phyloP scores from a whole-genome alignment of 2,329 filamentous ascomycete genomes.

The Akanthomyces muscarius region DNA sequence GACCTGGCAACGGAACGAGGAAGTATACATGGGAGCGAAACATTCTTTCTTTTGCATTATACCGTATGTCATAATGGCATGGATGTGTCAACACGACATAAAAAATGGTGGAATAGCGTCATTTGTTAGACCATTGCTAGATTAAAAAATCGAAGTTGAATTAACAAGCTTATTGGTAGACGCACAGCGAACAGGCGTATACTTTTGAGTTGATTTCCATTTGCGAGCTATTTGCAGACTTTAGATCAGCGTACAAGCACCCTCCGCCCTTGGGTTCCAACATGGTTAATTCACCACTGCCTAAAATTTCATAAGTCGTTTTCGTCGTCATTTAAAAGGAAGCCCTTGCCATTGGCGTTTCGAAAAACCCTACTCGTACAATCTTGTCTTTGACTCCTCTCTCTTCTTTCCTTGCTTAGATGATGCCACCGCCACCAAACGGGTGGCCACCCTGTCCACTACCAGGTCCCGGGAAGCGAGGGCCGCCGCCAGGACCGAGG shows the following conservation, averaged over 20 bases:
- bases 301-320: neutral
- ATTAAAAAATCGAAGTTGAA: neutral
- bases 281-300: neutral
- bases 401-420: conserved; percentile 22
- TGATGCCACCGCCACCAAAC: conserved; percentile 31
- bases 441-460: conserved; percentile 32
- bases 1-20: neutral
- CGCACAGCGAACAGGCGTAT: neutral
- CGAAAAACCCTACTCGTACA: neutral
- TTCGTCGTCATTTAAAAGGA: neutral
- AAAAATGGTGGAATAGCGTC: neutral
- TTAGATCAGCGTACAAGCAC: neutral
- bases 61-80: neutral
- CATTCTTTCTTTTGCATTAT: neutral
- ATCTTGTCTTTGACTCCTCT: neutral
- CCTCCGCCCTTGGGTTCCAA: neutral
- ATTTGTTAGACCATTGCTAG: neutral
- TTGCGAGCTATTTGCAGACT: neutral
- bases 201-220: neutral
- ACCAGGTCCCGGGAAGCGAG: conserved; percentile 44
- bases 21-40: neutral
- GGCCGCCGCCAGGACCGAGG: conserved; percentile 61
- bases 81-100: neutral
- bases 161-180: neutral
- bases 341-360: neutral